Percentiles rank a stretch among this genome's conserved stretches.
These are phyloP conservation scores for Nematocida sp. DNA, from an alignment of 371 early-diverging fungal genomes.

Conservation along the genomic window DNA sequence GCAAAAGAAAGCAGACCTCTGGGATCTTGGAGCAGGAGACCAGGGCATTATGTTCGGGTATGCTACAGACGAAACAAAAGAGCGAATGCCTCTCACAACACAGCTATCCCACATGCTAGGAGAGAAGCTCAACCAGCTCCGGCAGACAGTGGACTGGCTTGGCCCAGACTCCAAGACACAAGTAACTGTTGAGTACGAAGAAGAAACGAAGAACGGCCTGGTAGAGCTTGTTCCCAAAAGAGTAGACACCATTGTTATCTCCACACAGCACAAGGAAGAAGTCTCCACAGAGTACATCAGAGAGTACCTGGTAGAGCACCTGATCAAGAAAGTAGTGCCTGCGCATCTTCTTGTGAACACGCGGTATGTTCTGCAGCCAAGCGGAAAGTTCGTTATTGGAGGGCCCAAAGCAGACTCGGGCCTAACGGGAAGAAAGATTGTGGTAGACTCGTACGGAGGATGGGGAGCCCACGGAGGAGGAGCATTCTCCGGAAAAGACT, in stretches of 20 bases:
- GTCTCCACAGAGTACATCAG: conserved; percentile 75
- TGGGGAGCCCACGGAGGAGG: conserved; percentile 99
- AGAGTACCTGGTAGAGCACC: conserved; percentile 77
- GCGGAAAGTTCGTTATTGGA: conserved; percentile 95
- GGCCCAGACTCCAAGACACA: conserved; percentile 98
- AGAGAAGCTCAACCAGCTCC: conserved; percentile 80
- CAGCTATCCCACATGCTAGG: conserved; percentile 89
- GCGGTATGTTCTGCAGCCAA: conserved; percentile 90
- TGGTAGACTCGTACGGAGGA: conserved; percentile 83
- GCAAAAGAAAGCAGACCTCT: conserved; percentile 69
- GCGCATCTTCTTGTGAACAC: conserved; percentile 79
- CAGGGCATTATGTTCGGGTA: conserved; percentile 85
- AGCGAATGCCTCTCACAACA: conserved; percentile 92
- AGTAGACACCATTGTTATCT: conserved; percentile 92
- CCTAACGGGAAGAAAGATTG: conserved; percentile 97
- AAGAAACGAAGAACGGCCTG: conserved; percentile 67
- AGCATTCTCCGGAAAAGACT: conserved; percentile 98
- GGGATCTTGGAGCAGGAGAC: conserved; percentile 49
- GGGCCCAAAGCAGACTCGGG: conserved; percentile 99
- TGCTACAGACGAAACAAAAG: conserved; percentile 95
- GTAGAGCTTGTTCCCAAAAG: conserved; percentile 83
- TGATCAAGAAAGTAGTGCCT: conserved; percentile 84
- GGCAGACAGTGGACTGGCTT: conserved; percentile 82
- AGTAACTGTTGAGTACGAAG: conserved; percentile 95
- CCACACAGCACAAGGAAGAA: conserved; percentile 87